These are phyloP conservation scores for Mycocentrospora acerina DNA, from an alignment of 2,329 filamentous ascomycete species.

Conservation along the genomic window DNA sequence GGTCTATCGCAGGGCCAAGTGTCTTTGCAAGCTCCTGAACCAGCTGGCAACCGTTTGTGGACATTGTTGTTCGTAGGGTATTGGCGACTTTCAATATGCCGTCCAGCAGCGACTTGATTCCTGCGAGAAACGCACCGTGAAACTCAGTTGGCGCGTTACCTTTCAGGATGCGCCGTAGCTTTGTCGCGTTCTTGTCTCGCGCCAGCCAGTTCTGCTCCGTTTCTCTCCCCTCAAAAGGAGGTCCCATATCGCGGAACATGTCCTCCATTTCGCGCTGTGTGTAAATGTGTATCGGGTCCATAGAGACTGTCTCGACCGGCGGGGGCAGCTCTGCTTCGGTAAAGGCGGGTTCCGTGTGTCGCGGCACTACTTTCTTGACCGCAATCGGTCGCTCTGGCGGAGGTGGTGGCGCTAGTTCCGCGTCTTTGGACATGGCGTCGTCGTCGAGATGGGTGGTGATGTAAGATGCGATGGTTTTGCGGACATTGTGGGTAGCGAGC, in stretches of 20 bases:
- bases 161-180: constrained; percentile 74
- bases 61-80: constrained; percentile 85
- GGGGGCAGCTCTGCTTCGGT: constrained; percentile 58
- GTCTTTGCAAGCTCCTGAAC: constrained; percentile 81
- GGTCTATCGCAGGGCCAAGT: constrained; percentile 77
- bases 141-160: constrained; percentile 84
- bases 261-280: constrained; percentile 88
- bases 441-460: constrained; percentile 76
- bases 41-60: constrained; percentile 79
- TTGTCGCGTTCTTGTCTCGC: constrained; percentile 77
- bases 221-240: constrained; percentile 83
- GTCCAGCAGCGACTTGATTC: constrained; percentile 75
- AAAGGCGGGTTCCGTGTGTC: constrained; percentile 47
- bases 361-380: constrained; percentile 35
- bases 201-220: constrained; percentile 88
- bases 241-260: constrained; percentile 76
- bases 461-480: constrained; percentile 79
- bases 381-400: constrained; percentile 27
- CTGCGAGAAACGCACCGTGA: constrained; percentile 66
- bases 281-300: constrained; percentile 82
- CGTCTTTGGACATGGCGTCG: constrained; percentile 53
- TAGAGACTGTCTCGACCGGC: constrained; percentile 65
- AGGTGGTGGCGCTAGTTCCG: constrained; percentile 22
- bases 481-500: constrained; percentile 78
- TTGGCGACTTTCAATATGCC: constrained; percentile 83